Conservation (phyloP, 1,139 yeast genomes). For the Blastobotrys serpentis region DNA sequence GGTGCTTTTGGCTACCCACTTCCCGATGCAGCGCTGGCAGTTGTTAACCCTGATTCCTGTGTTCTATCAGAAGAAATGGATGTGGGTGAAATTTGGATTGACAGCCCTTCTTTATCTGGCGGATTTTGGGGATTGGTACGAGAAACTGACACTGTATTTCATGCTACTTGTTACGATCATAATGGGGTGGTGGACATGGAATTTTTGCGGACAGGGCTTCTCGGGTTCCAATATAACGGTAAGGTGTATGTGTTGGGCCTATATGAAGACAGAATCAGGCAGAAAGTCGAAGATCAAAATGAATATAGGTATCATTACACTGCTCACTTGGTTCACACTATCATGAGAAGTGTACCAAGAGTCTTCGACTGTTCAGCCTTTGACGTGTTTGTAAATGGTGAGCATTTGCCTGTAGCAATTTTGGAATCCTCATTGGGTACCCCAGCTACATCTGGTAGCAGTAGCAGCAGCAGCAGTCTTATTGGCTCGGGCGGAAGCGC, state of each 20-base stretch:
- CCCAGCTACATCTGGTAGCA: conserved; percentile 38
- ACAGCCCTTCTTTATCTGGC: conserved; percentile 82
- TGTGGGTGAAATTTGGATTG: conserved; percentile 98
- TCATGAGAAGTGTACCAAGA: conserved; percentile 78
- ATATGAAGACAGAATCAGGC: conserved; percentile 89
- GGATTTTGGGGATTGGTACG: conserved; percentile 76
- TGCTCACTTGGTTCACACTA: conserved; percentile 74
- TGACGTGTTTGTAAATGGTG: conserved; percentile 81
- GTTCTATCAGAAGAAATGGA: conserved; percentile 65
- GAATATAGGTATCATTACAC: conserved; percentile 71
- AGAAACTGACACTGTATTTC: conserved; percentile 75
- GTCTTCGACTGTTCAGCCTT: conserved; percentile 90
- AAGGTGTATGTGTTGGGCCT: conserved; percentile 84
- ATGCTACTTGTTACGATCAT: conserved; percentile 74
- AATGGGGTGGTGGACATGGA: conserved; percentile 69
- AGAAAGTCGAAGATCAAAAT: conserved; percentile 34
- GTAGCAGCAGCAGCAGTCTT: conserved; percentile 13
- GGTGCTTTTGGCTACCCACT: conserved; percentile 94
- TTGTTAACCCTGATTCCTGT: conserved; percentile 89
- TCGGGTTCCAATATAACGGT: conserved; percentile 86
- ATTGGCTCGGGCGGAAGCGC: conserved; percentile 11
- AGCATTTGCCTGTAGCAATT: conserved; percentile 80
- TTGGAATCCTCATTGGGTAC: conserved; percentile 68
- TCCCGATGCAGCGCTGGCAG: conserved; percentile 90
- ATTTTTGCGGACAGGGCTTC: conserved; percentile 82